Percentiles rank a stretch among this genome's conserved stretches.
Evolutionary conservation across 768 basidiomycete species (phyloP).

Genomic region (Russula lepida): DNA sequence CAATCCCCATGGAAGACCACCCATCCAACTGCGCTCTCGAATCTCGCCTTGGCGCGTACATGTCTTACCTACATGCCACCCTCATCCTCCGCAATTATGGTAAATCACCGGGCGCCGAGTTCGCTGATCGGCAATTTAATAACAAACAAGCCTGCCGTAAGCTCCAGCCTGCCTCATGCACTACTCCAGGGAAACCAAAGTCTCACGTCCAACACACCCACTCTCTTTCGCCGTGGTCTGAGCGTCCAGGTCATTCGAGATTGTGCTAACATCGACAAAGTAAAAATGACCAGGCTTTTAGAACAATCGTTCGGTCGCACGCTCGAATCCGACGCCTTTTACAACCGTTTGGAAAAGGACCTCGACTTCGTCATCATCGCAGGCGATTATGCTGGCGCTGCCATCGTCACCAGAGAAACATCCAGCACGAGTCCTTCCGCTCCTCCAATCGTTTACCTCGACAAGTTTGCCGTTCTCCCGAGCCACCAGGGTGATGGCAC

Average conservation of each 20-base stretch:
- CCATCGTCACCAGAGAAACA: constrained; percentile 70
- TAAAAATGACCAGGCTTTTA: constrained; percentile 70
- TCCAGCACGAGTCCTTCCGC: constrained; percentile 35
- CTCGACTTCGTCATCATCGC: constrained; percentile 92
- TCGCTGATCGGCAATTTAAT: constrained; percentile 95
- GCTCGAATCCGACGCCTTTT: constrained; percentile 70
- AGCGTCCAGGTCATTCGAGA: constrained; percentile 78
- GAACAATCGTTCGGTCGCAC: constrained; percentile 78
- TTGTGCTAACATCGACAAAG: constrained; percentile 58
- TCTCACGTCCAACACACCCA: constrained; percentile 86
- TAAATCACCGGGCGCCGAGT: constrained; percentile 92
- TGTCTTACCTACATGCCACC: constrained; percentile 92
- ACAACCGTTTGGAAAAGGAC: constrained; percentile 58
- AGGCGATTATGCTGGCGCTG: constrained; percentile 92
- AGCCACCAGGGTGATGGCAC: constrained; percentile 96
- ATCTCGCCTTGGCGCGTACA: constrained; percentile 73
- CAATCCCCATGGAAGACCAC: constrained; percentile 62
- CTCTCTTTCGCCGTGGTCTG: constrained; percentile 80
- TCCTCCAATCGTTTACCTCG: constrained; percentile 76
- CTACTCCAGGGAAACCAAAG: constrained; percentile 80
- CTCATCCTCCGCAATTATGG: constrained; percentile 90
- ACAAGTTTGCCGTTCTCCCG: constrained; percentile 97
- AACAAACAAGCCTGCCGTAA: constrained; percentile 95
- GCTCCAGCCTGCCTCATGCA: constrained; percentile 91
- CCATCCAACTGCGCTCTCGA: constrained; percentile 80